These are phyloP conservation scores for Terfezia claveryi DNA, from an alignment of 495 filamentous ascomycete genomes.

Conservation along the genomic window DNA sequence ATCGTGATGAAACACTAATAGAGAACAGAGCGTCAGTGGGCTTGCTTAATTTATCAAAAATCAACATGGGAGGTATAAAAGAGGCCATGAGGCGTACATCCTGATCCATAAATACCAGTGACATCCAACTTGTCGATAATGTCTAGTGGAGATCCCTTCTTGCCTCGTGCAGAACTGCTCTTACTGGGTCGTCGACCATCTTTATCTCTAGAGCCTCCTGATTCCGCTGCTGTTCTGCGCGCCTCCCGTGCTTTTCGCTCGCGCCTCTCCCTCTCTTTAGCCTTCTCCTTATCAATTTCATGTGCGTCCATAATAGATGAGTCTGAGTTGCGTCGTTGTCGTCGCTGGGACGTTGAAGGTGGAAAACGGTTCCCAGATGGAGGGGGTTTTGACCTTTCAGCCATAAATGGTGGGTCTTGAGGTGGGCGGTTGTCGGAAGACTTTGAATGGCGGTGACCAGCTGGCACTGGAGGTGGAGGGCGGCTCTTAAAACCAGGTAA, in stretches of 20 bases:
- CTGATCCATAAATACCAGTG: constrained; percentile 87
- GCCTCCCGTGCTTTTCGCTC: constrained; percentile 35
- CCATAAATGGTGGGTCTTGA: background rate
- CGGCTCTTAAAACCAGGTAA: background rate
- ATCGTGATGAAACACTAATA: constrained; percentile 87
- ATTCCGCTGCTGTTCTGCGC: constrained; percentile 12
- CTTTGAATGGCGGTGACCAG: constrained; percentile 16
- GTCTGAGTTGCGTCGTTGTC: constrained; percentile 72
- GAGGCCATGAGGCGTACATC: constrained; percentile 39
- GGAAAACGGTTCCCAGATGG: too few species aligned
- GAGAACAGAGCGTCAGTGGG: background rate
- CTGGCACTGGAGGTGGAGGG: constrained; percentile 17
- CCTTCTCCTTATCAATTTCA: constrained; percentile 49
- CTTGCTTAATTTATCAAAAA: background rate
- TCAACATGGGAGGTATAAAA: background rate
- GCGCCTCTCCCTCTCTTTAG: constrained; percentile 44
- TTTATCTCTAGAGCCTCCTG: background rate
- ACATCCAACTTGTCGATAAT: constrained; percentile 96
- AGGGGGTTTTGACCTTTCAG: too few species aligned
- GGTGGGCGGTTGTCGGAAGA: background rate
- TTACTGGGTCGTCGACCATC: background rate
- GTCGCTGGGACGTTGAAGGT: constrained; percentile 11
- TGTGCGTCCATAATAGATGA: constrained; percentile 62
- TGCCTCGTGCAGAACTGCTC: constrained; percentile 14
- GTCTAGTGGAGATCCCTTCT: constrained; percentile 43